Conservation (phyloP, 177 flowering plant species). For the Tripterygium wilfordii region DNA sequence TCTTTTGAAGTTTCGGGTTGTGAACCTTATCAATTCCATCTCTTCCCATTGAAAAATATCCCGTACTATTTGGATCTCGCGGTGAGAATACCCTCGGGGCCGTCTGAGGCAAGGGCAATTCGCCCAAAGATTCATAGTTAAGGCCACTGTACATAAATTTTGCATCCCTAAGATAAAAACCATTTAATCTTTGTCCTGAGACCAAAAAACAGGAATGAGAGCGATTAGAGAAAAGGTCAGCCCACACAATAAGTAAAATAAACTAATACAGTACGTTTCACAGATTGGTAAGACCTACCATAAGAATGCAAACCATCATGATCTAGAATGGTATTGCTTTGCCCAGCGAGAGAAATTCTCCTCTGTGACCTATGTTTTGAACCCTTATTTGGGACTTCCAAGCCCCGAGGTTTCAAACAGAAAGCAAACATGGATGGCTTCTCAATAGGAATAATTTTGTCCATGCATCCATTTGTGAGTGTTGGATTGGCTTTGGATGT, state of each 20-base stretch:
- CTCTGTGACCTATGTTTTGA: slow-evolving; percentile 85
- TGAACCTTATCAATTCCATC: slow-evolving; percentile 50
- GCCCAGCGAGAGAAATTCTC: slow-evolving; percentile 48
- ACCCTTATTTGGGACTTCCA: slow-evolving; percentile 78
- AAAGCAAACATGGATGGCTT: slow-evolving; percentile 97
- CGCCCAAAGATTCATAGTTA: slow-evolving; percentile 44
- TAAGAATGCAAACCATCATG: slow-evolving; percentile 42
- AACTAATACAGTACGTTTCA: too few relatives aligned
- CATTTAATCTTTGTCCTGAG: slow-evolving; percentile 66
- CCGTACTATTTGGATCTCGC: slow-evolving; percentile 32
- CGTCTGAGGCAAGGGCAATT: slow-evolving; percentile 41
- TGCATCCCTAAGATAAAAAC: slow-evolving; percentile 52
- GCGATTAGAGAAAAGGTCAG: too few relatives aligned
- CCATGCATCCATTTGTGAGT: slow-evolving; percentile 39
- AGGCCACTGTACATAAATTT: slow-evolving; percentile 24
- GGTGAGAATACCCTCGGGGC: slow-evolving; percentile 50
- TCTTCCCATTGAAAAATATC: slow-evolving; percentile 35
- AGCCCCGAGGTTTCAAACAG: slow-evolving; percentile 89
- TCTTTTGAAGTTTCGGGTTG: slow-evolving; percentile 31
- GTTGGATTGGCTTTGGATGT: slow-evolving; percentile 24
- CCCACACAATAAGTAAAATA: too few relatives aligned
- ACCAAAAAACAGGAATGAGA: slow-evolving; percentile 5
- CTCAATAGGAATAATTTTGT: slow-evolving; percentile 33
- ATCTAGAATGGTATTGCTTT: slow-evolving; percentile 43
- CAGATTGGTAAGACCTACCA: too few relatives aligned